phyloP scores from a whole-genome alignment of 192 early-diverging fungal species.

The Umbelopsis ramanniana region DNA sequence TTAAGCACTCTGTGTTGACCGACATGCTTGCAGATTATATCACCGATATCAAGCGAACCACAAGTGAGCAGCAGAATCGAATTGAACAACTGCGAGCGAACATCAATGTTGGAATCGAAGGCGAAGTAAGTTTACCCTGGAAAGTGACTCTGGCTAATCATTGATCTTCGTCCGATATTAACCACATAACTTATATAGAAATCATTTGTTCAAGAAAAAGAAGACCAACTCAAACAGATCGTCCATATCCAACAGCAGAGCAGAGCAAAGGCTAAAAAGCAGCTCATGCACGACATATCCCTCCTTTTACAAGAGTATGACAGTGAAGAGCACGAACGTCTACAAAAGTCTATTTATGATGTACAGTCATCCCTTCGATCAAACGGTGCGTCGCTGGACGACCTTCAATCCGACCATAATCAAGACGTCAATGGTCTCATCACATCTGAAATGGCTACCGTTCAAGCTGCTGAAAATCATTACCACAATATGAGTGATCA shows the following conservation, averaged over 20 bases:
- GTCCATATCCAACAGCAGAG: neutral
- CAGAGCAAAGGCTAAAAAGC: slow-evolving; percentile 4
- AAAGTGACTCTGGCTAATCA: neutral
- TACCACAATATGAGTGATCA: neutral
- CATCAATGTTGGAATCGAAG: neutral
- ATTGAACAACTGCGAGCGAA: neutral
- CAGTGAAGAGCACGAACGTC: neutral
- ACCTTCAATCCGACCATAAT: neutral
- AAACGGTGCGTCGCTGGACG: neutral
- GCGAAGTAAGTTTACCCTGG: neutral
- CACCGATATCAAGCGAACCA: neutral
- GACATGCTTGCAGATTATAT: slow-evolving; percentile 1
- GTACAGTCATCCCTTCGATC: neutral
- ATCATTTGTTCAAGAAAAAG: neutral
- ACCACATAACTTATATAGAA: neutral
- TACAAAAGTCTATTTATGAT: slow-evolving; percentile 5
- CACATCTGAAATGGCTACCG: neutral
- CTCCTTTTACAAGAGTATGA: slow-evolving; percentile 5
- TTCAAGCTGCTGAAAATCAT: slow-evolving; percentile 8
- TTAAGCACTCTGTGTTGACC: neutral
- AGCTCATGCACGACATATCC: slow-evolving; percentile 5
- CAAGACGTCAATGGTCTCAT: neutral
- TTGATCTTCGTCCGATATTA: neutral
- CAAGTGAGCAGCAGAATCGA: neutral
- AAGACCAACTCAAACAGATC: slow-evolving; percentile 10